Percentiles rank a stretch among this genome's conserved stretches.
These are phyloP conservation scores for Trebouxia sp. DNA, from an alignment of 139 green algal genomes.

Conservation along the genomic window DNA sequence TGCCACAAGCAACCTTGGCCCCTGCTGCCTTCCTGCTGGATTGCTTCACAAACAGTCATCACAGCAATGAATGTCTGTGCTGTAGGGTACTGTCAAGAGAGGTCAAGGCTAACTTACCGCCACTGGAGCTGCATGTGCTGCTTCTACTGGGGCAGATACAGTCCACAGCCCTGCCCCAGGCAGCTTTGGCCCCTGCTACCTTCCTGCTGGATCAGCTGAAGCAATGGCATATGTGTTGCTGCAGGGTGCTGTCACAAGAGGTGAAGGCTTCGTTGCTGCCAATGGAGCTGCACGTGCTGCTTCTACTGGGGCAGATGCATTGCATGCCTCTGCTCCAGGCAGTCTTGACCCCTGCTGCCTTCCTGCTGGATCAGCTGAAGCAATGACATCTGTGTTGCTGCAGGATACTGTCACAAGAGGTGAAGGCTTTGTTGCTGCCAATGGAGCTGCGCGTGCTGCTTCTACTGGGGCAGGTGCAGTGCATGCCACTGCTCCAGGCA, in stretches of 20 bases:
- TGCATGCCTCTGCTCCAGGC: neutral
- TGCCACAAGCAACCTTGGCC: neutral
- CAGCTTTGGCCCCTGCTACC: conserved; percentile 7
- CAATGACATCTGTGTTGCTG: neutral
- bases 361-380: too few species aligned
- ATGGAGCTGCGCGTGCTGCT: too few species aligned
- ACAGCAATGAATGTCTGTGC: too few species aligned
- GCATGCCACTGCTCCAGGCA: too few species aligned
- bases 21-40: neutral
- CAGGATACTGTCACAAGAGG: too few species aligned
- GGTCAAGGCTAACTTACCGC: neutral
- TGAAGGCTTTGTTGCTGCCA: too few species aligned
- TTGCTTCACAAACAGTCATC: too few species aligned
- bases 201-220: neutral
- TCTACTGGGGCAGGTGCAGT: too few species aligned
- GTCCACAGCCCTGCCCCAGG: neutral
- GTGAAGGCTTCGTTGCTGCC: too few species aligned
- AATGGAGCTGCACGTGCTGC: too few species aligned
- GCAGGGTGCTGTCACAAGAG: too few species aligned
- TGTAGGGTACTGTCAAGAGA: neutral
- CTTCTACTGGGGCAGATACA: conserved; percentile 1
- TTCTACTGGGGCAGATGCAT: too few species aligned
- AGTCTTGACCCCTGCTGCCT: conserved; percentile 9
- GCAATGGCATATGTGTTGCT: neutral
- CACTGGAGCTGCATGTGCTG: neutral